Evolutionary conservation across 2,329 filamentous ascomycete species (phyloP).

Genomic region (Claviceps purpurea): DNA sequence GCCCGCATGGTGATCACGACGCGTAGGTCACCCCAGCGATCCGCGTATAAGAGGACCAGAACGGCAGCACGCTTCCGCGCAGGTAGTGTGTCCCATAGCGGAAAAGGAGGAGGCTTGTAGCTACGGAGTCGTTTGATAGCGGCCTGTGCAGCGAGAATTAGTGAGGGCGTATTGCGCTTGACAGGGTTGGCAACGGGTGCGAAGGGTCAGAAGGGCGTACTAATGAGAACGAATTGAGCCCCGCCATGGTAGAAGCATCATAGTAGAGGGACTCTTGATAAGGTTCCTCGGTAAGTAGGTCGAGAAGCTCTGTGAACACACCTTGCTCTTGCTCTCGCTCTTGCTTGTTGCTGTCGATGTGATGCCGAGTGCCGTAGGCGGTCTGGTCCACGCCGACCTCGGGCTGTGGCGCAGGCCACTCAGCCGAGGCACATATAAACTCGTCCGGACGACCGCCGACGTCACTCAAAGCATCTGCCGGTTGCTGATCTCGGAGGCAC

Average conservation of each 20-base stretch:
- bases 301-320: background rate
- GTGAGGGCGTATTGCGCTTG: background rate
- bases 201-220: conserved; percentile 26
- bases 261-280: conserved; percentile 37
- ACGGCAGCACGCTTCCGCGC: conserved; percentile 68
- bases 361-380: background rate
- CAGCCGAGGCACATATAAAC: conserved; percentile 1
- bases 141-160: conserved; percentile 24
- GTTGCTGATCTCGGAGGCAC: background rate
- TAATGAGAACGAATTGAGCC: conserved; percentile 38
- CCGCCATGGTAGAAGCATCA: conserved; percentile 43
- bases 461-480: conserved; percentile 8
- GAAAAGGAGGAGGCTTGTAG: conserved; percentile 46
- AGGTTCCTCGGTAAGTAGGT: background rate
- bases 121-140: conserved; percentile 47
- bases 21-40: conserved; percentile 63
- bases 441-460: conserved; percentile 9
- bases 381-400: background rate
- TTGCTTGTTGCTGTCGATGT: background rate
- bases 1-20: conserved; percentile 59
- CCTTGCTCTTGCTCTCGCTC: background rate
- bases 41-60: conserved; percentile 75
- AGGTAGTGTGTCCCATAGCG: conserved; percentile 48
- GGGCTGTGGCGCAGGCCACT: background rate
- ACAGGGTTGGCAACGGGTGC: background rate